These are phyloP conservation scores for Coemansia sp. DNA, from an alignment of 192 early-diverging fungal genomes.

Conservation along the genomic window DNA sequence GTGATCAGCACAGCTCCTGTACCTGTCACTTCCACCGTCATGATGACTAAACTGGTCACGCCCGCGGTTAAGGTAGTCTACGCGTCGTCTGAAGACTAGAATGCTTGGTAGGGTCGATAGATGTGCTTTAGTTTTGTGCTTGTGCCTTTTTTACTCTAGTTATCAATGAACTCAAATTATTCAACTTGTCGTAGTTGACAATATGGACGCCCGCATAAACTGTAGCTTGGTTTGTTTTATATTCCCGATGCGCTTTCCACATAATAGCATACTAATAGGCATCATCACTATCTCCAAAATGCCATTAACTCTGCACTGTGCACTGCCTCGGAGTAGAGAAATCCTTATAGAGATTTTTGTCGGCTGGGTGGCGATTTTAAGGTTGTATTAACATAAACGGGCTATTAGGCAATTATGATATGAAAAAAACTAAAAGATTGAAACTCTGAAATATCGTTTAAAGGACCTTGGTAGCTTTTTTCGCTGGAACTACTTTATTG, in stretches of 20 bases:
- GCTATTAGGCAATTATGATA: background rate
- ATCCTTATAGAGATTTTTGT: no score
- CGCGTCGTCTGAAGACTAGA: slow-evolving; percentile 17
- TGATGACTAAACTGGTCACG: slow-evolving; percentile 45
- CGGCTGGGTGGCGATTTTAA: background rate
- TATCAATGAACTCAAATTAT: background rate
- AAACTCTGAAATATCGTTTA: background rate
- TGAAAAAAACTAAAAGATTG: background rate
- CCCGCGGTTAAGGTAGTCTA: slow-evolving; percentile 39
- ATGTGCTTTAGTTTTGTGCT: background rate
- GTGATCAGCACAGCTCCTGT: slow-evolving; percentile 17
- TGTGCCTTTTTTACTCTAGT: background rate
- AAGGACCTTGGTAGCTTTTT: background rate
- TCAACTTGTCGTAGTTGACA: background rate
- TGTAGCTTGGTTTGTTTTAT: no score
- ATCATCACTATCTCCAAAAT: no score
- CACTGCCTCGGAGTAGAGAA: no score
- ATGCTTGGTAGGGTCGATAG: background rate
- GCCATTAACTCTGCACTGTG: no score
- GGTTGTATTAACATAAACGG: background rate
- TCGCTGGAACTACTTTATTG: background rate
- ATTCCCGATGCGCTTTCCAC: no score
- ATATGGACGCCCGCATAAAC: no score
- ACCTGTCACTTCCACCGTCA: slow-evolving; percentile 25
- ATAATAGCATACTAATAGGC: no score